Conservation (phyloP, 1,284 basidiomycete genomes). For the Ustilago shanxiensis region DNA sequence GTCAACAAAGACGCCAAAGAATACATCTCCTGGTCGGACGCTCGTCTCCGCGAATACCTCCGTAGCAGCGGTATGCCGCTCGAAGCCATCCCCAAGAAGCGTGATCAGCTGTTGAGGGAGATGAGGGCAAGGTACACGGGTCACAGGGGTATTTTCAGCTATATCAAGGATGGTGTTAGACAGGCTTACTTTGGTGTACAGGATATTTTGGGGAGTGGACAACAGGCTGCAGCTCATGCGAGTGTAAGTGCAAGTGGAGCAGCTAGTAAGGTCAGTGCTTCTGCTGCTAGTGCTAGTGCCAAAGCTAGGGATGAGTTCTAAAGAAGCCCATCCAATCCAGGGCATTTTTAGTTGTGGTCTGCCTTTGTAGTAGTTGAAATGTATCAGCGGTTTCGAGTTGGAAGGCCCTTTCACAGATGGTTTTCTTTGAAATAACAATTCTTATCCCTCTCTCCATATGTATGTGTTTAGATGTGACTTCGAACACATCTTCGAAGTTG, state of each 20-base stretch:
- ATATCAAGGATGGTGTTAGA: slow-evolving; percentile 61
- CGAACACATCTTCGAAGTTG: no score
- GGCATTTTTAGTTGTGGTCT: no score
- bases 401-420: no score
- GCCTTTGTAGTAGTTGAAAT: background rate
- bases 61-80: slow-evolving; percentile 54
- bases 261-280: slow-evolving; percentile 38
- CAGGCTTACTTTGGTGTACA: slow-evolving; percentile 61
- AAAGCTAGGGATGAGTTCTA: slow-evolving; percentile 53
- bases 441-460: no score
- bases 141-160: slow-evolving; percentile 54
- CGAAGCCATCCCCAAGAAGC: slow-evolving; percentile 57
- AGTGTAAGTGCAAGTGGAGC: slow-evolving; percentile 51
- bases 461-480: no score
- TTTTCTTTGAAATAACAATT: no score
- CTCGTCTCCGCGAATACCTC: slow-evolving; percentile 62
- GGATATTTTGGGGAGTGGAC: slow-evolving; percentile 60
- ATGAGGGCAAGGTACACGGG: slow-evolving; percentile 66
- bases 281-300: slow-evolving; percentile 50
- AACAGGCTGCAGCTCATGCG: slow-evolving; percentile 54
- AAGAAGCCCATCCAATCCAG: slow-evolving; percentile 5
- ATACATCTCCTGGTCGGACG: slow-evolving; percentile 66
- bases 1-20: slow-evolving; percentile 53
- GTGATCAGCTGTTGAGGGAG: slow-evolving; percentile 64
- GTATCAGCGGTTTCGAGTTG: background rate